Base-by-base conservation (phyloP, 2,329 filamentous ascomycete species). In the Ramichloridium luteum region DNA sequence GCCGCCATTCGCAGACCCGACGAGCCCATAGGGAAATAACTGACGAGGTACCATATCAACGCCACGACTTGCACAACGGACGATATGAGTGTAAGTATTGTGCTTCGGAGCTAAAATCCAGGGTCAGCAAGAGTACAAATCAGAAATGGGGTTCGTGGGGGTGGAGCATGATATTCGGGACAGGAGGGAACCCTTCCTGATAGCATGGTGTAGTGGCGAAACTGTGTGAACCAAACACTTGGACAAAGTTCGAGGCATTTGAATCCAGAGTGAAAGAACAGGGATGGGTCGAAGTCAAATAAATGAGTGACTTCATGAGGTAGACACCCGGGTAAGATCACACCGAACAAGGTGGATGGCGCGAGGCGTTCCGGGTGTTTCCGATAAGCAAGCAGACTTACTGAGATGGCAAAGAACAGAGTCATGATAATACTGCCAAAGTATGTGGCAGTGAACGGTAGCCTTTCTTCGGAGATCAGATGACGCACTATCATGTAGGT, bases 21-120 rank as follows among this genome's bases (percentile, higher is more conserved):
- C 35, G 81, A 82, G 25, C 90, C 90, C 86, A 96, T 93, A 15
- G 90, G 90, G 51, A 96, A 96, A 59, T 98, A 98, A 60, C 83
- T 93, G 57, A 96, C 77, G 28, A 94, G 68, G 61, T 96, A 96
- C 88, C 88, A 96, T 28, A 83, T 44, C 42, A 96, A 65, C 41
- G 80, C 81, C 32, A 77, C 76, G 33, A 96, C 67, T 56, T 98
- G 90, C 46, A 86, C 63, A 38, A 94, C 68, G 39, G 83, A 77
- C 13, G 85, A 80, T 41, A 94, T 64, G 33, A 96, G 66, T 11
- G 90, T 96, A 43, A 96, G 72, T 40, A 92, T 61, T 25, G 81
- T 85, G 54, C 70, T 88, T 55, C 80, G 80, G 44, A 93, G 75
- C 85, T 93, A 40, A n/a, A 11, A 27, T 31, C 18, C 29, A 31